Conservation (phyloP, 768 basidiomycete species). For the Rhizopogon sp. region DNA sequence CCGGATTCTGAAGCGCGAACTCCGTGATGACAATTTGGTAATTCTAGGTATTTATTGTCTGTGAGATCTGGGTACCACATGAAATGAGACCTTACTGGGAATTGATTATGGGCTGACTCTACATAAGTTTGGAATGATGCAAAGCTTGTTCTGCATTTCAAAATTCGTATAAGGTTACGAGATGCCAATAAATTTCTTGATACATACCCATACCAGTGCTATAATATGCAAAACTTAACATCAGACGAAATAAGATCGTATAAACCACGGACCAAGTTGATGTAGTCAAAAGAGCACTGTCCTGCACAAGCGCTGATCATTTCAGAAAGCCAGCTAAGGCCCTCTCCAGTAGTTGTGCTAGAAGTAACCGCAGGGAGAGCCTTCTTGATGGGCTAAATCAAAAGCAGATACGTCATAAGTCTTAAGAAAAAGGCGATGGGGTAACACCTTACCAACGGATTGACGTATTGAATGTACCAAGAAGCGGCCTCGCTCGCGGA, state of each 20-base stretch:
- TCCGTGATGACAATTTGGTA: conserved; percentile 25
- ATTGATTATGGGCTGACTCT: conserved; percentile 20
- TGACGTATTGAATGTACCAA: conserved; percentile 33
- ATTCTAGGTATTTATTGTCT: conserved; percentile 12
- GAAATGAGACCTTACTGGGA: conserved; percentile 16
- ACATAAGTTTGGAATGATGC: conserved; percentile 23
- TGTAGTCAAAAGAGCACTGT: conserved; percentile 30
- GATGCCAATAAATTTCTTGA: background rate
- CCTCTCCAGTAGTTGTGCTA: conserved; percentile 25
- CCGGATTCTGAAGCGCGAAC: conserved; percentile 27
- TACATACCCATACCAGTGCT: conserved; percentile 28
- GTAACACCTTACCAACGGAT: conserved; percentile 26
- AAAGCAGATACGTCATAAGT: background rate
- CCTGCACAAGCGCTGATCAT: conserved; percentile 31
- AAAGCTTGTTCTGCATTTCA: conserved; percentile 17
- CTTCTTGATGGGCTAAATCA: conserved; percentile 28
- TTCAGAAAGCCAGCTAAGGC: conserved; percentile 29
- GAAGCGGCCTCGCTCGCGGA: conserved; percentile 24
- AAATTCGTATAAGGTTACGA: background rate
- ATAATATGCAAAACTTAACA: background rate
- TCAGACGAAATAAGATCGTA: background rate
- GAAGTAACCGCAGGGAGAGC: conserved; percentile 34
- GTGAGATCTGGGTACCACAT: background rate
- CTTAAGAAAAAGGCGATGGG: background rate
- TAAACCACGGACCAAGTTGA: conserved; percentile 25